Percentiles rank a stretch among this genome's conserved stretches.
These are phyloP conservation scores for Austroboletus niveus DNA, from an alignment of 1,284 basidiomycete species.

Conservation along the genomic window DNA sequence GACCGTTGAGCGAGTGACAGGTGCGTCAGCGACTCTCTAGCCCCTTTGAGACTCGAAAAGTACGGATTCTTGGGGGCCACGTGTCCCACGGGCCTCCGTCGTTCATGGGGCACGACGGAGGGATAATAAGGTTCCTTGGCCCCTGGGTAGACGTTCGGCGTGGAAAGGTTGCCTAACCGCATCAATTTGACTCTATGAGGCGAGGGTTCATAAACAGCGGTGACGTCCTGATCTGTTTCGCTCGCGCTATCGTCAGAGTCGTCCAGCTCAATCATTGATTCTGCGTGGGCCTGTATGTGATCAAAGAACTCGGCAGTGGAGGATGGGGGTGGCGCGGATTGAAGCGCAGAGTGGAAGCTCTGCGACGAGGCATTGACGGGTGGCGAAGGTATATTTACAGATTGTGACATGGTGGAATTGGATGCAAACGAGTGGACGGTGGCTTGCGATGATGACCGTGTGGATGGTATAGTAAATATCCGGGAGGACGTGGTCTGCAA, in stretches of 20 bases:
- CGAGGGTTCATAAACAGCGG: constrained; percentile 26
- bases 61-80: constrained; percentile 29
- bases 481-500: constrained; percentile 21
- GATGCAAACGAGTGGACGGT: constrained; percentile 33
- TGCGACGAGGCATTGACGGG: constrained; percentile 38
- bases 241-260: constrained; percentile 36
- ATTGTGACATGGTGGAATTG: constrained; percentile 27
- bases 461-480: constrained; percentile 15
- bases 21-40: constrained; percentile 30
- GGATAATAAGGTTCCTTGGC: constrained; percentile 31
- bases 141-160: constrained; percentile 32
- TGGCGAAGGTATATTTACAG: constrained; percentile 24
- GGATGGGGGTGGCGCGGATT: constrained; percentile 55
- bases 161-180: constrained; percentile 41
- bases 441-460: constrained; percentile 27
- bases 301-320: constrained; percentile 74
- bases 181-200: constrained; percentile 37
- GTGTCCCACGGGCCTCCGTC: constrained; percentile 40
- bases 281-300: constrained; percentile 62
- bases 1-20: constrained; percentile 33
- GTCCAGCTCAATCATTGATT: constrained; percentile 69
- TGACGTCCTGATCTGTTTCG: constrained; percentile 30
- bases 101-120: constrained; percentile 26
- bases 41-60: constrained; percentile 31
- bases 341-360: constrained; percentile 40